Conservation (phyloP, 345 rosid species). For the Citrus trifoliata region DNA sequence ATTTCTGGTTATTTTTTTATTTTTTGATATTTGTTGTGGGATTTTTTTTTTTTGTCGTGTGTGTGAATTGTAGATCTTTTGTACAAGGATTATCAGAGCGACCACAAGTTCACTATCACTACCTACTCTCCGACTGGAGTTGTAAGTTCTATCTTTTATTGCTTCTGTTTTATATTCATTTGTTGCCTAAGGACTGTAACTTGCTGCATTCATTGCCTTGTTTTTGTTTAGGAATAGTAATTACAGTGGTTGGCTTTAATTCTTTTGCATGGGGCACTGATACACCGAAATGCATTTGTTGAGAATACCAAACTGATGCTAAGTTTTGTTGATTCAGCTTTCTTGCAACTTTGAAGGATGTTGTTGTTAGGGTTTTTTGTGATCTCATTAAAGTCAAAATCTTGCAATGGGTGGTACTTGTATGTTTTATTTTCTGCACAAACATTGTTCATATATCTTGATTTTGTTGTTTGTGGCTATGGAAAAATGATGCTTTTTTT, state of each 20-base stretch:
- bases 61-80: conserved; percentile 55
- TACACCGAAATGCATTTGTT: neutral
- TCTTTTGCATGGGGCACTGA: neutral
- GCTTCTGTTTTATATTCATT: neutral
- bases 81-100: conserved; percentile 89
- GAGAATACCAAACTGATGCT: neutral
- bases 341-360: neutral
- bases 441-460: neutral
- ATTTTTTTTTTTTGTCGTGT: neutral
- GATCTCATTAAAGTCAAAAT: neutral
- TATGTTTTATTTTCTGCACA: no score
- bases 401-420: neutral
- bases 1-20: neutral
- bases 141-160: conserved; percentile 38
- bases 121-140: conserved; percentile 81
- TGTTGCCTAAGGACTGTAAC: neutral
- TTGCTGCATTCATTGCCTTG: neutral
- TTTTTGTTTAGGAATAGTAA: neutral
- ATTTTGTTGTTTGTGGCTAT: neutral
- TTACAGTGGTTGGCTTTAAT: neutral
- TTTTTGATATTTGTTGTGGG: neutral
- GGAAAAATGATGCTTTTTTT: neutral
- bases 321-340: neutral
- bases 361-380: neutral
- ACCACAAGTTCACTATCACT: conserved; percentile 83